phyloP scores from a whole-genome alignment of 192 early-diverging fungal genomes.

The Coemansia sp. region DNA sequence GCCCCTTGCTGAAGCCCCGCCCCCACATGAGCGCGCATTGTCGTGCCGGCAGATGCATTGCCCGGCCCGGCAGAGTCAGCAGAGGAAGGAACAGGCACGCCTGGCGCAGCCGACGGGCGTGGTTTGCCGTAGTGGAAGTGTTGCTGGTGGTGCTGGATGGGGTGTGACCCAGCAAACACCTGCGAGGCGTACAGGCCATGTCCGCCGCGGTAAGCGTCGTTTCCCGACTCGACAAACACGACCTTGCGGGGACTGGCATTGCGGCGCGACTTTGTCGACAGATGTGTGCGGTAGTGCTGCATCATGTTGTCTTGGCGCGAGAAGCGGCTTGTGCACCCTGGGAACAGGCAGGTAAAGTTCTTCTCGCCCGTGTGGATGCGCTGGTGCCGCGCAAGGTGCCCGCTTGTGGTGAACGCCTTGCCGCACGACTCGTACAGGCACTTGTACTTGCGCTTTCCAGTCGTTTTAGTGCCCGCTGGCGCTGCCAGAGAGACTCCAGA shows the following conservation, averaged over 20 bases:
- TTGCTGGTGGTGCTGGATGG: conserved; percentile 39
- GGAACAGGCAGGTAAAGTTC: conserved; percentile 67
- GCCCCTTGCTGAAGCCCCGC: conserved; percentile 18
- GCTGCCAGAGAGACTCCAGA: too few relatives aligned
- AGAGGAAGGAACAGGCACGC: background rate
- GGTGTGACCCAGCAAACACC: conserved; percentile 35
- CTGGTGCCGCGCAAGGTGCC: conserved; percentile 78
- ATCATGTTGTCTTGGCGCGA: conserved; percentile 86
- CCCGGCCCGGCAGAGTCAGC: conserved; percentile 15
- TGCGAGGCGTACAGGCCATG: conserved; percentile 31
- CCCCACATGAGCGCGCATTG: conserved; percentile 7
- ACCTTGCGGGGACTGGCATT: conserved; percentile 30
- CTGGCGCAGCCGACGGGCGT: conserved; percentile 10
- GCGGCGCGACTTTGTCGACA: conserved; percentile 65
- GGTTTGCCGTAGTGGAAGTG: conserved; percentile 25
- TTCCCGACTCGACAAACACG: conserved; percentile 29
- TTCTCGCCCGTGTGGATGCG: conserved; percentile 85
- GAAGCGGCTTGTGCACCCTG: conserved; percentile 71
- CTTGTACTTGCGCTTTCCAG: conserved; percentile 70
- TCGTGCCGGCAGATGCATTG: background rate
- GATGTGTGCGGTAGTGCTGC: conserved; percentile 82
- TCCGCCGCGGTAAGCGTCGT: conserved; percentile 31
- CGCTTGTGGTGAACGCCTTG: conserved; percentile 83
- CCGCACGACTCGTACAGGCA: conserved; percentile 66
- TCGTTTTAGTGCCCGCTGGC: conserved; percentile 27